Evolutionary conservation across 139 green algal species (phyloP), one percentile per base, ranked within the genome.

Genomic region (Mesostigma viride): DNA sequence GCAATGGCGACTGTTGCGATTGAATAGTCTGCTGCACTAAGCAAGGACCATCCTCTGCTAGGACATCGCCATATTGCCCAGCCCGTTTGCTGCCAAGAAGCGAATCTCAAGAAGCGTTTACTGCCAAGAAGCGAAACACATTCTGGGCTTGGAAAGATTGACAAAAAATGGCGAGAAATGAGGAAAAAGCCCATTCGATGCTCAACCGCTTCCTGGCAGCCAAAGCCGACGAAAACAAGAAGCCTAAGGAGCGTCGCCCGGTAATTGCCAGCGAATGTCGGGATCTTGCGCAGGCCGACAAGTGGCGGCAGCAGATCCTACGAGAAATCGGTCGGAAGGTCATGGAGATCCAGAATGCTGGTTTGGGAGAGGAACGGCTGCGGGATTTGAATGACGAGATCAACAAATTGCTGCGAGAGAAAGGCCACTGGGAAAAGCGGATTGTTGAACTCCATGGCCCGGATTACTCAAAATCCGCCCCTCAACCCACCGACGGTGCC

Each of bases 341-440:
- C 14, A 95, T 95, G 86, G 92, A 99, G 61, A 99, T 99, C n/a
- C 94, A 99, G 76, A 99, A 99, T 72, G 89, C 87, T 31, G 94
- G 87, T 0, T 79, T 99, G 17, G 93, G 93, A 0, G 94, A 99
- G 72, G 86, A 96, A 72, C 83, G 84, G 82, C 82, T 99, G 6
- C 87, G 94, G 2, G 94, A 99, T 65, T 73, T 99, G 3, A 99
- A 99, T 65, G 94, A 99, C 62, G 94, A 97, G 58, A 99, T 99
- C 79, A 99, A 99, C 83, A 98, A 98, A 76, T 83, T 99, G 0
- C 95, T 98, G 0, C 78, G 91, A 1, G 93, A 97, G 58, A 99
- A 99, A 70, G 85, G 83, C 28, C 89, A 96, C 79, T 99, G 94
- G 94, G 94, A 98, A 78, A 76, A 75, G 28, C 84, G 89, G 3